Evolutionary conservation across 805 yeast species (phyloP).

Genomic region (Naumovozyma baii): DNA sequence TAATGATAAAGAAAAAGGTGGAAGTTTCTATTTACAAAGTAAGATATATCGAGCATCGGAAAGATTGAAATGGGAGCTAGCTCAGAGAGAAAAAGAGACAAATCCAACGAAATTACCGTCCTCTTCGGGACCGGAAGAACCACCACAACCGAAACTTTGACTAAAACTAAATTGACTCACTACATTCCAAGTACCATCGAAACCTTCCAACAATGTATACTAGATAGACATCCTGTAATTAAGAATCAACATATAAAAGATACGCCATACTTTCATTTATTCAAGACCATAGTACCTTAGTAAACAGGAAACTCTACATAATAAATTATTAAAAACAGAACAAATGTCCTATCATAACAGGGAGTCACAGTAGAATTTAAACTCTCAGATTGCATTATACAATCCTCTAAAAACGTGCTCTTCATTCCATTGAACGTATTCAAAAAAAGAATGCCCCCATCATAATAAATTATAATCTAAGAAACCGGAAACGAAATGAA

Average conservation of each 20-base stretch:
- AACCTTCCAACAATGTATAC: slow-evolving; percentile 1
- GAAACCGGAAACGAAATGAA: slow-evolving; percentile 36
- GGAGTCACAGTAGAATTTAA: slow-evolving; percentile 29
- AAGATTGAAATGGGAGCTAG: slow-evolving; percentile 67
- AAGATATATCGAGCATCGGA: slow-evolving; percentile 94
- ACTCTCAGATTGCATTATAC: slow-evolving; percentile 27
- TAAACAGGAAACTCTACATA: too few relatives aligned
- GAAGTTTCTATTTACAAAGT: slow-evolving; percentile 85
- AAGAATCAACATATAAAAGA: neutral
- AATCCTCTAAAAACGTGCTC: slow-evolving; percentile 27
- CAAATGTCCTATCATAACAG: slow-evolving; percentile 29
- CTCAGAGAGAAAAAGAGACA: slow-evolving; percentile 16
- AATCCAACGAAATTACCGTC: neutral
- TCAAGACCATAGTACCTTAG: too few relatives aligned
- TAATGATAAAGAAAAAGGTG: slow-evolving; percentile 91
- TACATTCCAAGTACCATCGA: too few relatives aligned
- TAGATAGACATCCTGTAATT: slow-evolving; percentile 8
- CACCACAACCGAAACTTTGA: neutral
- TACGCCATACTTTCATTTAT: too few relatives aligned
- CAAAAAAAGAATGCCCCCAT: slow-evolving; percentile 19
- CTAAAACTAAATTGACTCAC: too few relatives aligned
- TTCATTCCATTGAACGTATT: slow-evolving; percentile 10
- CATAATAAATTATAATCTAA: slow-evolving; percentile 27
- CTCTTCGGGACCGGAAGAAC: neutral
- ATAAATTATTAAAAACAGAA: too few relatives aligned